Evolutionary conservation across 257 asterid species (phyloP), one percentile per base, ranked within the genome.

Genomic region (Primulina eburnea): DNA sequence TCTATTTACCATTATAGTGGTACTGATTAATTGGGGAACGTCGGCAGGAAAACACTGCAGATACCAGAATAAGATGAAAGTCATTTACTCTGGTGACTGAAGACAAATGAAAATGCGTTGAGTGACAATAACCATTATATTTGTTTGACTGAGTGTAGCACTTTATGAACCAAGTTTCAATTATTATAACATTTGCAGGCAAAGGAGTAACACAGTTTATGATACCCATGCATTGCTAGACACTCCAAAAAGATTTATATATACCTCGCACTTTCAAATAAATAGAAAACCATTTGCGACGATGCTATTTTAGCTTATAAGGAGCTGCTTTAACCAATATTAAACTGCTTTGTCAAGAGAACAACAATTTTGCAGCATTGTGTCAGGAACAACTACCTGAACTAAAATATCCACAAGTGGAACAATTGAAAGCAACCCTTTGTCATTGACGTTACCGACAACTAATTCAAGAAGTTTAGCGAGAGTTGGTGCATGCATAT

Each of bases 31-130:
- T 61, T 76, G 97, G 10, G 96, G 97, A 71, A 85, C 88, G 71
- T 94, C 97, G 58, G 83, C 79, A 50, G 97, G 99, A 79, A 86
- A 91, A 84, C 96, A 91, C 99, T 94, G 87, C 80, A 83, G 69
- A 67, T 66, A 37, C 75, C 56, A 73, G 28, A 85, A 76, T 73
- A 53, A 69, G 75, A 65, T 55, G 53, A 57, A 66, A 62, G 71
- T 67, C 69, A 76, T 33, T 66, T 63, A 67, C 66, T 18, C 60
- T 8, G 50, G 62, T 24, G 55, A 50, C 3, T 74, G 50, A 60
- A 59, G 33, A 68, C 37, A 58, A 64, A 38, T 16, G 30, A 20
- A 62, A 58, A 60, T 68, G 69, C 60, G 62, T 47, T 17, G 67
- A 5, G 50, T 50, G 21, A 8, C 56, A 55, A 61, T 55, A 37